Base-by-base conservation (phyloP, 768 basidiomycete species). In the Lactifluus volemus region DNA sequence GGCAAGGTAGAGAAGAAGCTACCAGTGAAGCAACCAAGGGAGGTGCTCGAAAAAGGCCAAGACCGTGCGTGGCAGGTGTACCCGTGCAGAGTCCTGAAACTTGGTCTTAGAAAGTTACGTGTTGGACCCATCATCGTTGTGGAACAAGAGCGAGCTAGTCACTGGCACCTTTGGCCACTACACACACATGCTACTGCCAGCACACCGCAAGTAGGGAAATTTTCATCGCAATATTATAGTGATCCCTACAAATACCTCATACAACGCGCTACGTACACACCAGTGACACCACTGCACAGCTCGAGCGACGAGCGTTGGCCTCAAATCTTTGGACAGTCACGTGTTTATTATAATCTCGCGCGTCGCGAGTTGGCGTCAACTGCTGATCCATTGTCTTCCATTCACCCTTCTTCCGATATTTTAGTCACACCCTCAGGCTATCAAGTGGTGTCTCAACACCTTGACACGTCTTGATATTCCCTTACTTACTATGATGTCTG, bases 1-100 rank as follows among this genome's bases (percentile, higher is more conserved):
- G 61, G 7, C 8, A 53, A 19, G 15, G 51, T 58, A 52, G 61
- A 63, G 56, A 63, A 54, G 39, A 25, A 44, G 17, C 6, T 54
- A 8, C 21, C 12, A 47, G 21, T 12, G 34, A 21, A 15, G 29
- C 21, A 19, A 14, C 30, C 10, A 19, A 34, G 8, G 19, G 30
- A 47, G 34, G 45, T 29, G 39, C 36, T 29, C 6, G 50, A 38
- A 19, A 34, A 39, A 32, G 60, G 11, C 49, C 49, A 51, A 29
- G 21, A 19, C 12, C n/a, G 44, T 25, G 36, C 10, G 32, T 15
- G 44, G 15, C 55, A 21, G 17, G 29, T 7, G 38, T 48, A 17
- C n/a, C 36, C 11, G 38, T 47, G 17, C 17, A 52, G 45, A 15
- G 50, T 42, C 9, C 34, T 32, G 49, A 51, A 12, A 45, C 30